phyloP scores from a whole-genome alignment of 2,329 filamentous ascomycete genomes.

The Chaetomium sp. region DNA sequence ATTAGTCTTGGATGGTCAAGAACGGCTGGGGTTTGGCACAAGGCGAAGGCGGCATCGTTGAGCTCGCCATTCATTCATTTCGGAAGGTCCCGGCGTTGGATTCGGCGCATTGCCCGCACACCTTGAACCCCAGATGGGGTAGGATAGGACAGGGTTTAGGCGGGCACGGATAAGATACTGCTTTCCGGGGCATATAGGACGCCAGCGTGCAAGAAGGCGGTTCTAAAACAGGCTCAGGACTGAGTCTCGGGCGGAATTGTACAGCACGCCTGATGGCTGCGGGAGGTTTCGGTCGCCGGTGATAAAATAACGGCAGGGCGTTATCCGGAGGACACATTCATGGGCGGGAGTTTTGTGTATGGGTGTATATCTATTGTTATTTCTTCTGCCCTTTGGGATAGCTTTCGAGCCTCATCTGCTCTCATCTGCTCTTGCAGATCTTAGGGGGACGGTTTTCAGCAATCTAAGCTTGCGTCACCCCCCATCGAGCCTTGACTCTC shows the following conservation, averaged over 20 bases:
- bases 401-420: constrained; percentile 8
- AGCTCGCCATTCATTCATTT: constrained; percentile 1
- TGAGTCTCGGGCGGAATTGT: background rate
- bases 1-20: constrained; percentile 27
- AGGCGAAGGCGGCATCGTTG: background rate
- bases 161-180: background rate
- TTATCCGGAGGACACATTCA: constrained; percentile 4
- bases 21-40: background rate
- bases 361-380: constrained; percentile 16
- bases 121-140: background rate
- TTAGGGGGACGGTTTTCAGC: background rate
- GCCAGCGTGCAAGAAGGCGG: background rate
- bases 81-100: background rate
- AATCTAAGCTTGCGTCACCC: constrained; percentile 3
- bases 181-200: background rate
- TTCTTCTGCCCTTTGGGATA: constrained; percentile 12
- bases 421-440: constrained; percentile 18
- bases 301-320: background rate
- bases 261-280: background rate
- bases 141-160: background rate
- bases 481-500: background rate
- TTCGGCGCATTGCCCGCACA: background rate
- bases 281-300: background rate
- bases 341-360: constrained; percentile 7
- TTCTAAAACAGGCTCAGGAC: background rate